Base-by-base conservation (phyloP, 495 filamentous ascomycete genomes). In the Xylaria sp. region DNA sequence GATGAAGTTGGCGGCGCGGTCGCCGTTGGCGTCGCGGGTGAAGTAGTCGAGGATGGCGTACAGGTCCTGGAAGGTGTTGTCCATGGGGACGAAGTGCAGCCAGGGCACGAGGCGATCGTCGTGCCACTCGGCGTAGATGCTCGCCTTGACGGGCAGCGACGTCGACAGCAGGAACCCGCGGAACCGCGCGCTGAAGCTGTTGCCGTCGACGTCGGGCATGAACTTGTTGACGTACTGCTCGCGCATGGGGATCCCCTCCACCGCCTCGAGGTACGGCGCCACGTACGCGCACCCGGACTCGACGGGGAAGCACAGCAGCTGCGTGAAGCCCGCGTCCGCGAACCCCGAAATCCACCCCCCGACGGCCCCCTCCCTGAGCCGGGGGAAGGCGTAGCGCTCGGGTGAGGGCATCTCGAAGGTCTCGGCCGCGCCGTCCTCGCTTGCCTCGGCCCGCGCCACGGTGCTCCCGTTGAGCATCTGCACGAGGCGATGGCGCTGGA, bases 401-500 rank as follows among this genome's bases (percentile, higher is more conserved):
- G 72, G 35, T 0, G 77, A 61, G 0, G 83, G 81, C 68, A 84
- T 75, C 37, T 78, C 78, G 72, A 84, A 86, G 5, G 83, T 83
- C 57, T 75, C 70, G 33, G 77, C 75, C 33, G 72, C 69, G 26
- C 75, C 50, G 11, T 61, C 66, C 64, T 80, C 76, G 24, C 75
- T 15, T 17, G 17, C 71, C 68, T 85, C 81, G 5, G 85, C 85
- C 1, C 70, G 72, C 0, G 75, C 70, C 46, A 93, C 84, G 29
- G 85, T 79, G 0, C 90, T 91, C 19, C 82, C 84, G 75, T 95
- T 95, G 61, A 88, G 82, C 85, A 93, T 90, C 71, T 85, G 81
- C 15, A 93, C 86, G 70, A 93, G 88, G n/a, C 92, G 87, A 76
- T 93, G 91, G 19, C 92, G 88, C 69, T 93, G 92, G 77, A 93